Evolutionary conservation across 371 early-diverging fungal species (phyloP), one percentile per base, ranked within the genome.

Genomic region (Rhizomucor miehei): DNA sequence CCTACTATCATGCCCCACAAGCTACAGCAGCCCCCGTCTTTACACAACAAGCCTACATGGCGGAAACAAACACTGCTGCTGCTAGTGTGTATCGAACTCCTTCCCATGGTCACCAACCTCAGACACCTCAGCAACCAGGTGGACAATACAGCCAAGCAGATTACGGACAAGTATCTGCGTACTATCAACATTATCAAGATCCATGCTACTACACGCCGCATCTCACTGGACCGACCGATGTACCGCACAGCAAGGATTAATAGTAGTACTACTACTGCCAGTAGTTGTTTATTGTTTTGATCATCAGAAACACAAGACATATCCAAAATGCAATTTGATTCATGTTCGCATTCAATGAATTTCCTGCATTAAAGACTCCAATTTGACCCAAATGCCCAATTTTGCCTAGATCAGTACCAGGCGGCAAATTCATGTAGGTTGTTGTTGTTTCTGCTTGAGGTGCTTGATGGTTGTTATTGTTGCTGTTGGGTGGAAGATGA

Each of bases 231-330:
- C 29, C 29, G 8, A 54, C 24, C 14, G 57, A 57, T 51, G 57
- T 57, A 25, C 57, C 57, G 11, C 57, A 57, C 36, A 24, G 51
- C 19, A 57, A 51, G 49, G 57, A 57, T 10, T 57, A 51, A 45
- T 35, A 41, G 6, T 38, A 21, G 5, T 20, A 16, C 39, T 51
- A 36, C 39, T 51, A 25, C 41, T 23, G 2, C 48, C 14, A 48
- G 12, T 48, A 29, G 16, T 25, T 25, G 23, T 11, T 24, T 45
- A 17, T 45, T 45, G 45, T 36, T 36, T 48, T 48, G 34, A 39
- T 51, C 2, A 19, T 3, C 14, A 51, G 37, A 45, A 24, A 36
- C 21, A 17, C 54, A 53, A 53, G 19, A 46, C 36, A 53, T 29
- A 40, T 35, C 19, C 17, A 40, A 14, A 41, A 41, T 13, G 43